Evolutionary conservation across 2,329 filamentous ascomycete genomes (phyloP).

Genomic region (Aspergillus versicolor): DNA sequence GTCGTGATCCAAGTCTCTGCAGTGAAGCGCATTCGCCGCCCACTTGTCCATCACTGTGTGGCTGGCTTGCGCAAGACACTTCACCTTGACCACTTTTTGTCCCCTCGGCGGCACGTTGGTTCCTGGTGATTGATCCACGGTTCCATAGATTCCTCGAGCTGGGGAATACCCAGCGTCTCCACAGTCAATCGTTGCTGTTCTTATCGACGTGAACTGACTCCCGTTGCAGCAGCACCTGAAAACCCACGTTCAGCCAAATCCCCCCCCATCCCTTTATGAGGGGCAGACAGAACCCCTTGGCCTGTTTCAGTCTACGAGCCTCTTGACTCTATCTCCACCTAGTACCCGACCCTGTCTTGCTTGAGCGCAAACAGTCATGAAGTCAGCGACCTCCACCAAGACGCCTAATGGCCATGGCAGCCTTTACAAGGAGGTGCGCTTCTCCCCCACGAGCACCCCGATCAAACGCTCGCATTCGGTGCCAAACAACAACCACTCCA

Average conservation of each 20-base stretch:
- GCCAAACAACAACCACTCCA: conserved; percentile 35
- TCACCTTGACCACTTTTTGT: background rate
- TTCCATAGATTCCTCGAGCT: background rate
- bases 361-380: conserved; percentile 22
- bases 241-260: background rate
- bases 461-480: conserved; percentile 41
- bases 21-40: conserved; percentile 17
- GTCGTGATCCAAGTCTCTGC: conserved; percentile 15
- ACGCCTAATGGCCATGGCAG: conserved; percentile 34
- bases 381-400: conserved; percentile 20
- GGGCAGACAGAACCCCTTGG: conserved; percentile 7
- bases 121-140: conserved; percentile 7
- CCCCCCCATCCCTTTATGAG: conserved; percentile 15
- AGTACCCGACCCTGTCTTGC: background rate
- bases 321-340: conserved; percentile 9
- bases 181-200: conserved; percentile 5
- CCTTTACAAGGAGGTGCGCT: conserved; percentile 43
- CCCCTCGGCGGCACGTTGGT: background rate
- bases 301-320: conserved; percentile 6
- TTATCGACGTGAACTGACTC: background rate
- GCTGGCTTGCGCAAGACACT: conserved; percentile 4
- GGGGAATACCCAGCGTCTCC: conserved; percentile 2
- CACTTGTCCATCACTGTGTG: conserved; percentile 20
- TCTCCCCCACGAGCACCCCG: conserved; percentile 39
- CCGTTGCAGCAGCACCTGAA: background rate